phyloP scores from a whole-genome alignment of 805 yeast species.

The Teunomyces kruisii region DNA sequence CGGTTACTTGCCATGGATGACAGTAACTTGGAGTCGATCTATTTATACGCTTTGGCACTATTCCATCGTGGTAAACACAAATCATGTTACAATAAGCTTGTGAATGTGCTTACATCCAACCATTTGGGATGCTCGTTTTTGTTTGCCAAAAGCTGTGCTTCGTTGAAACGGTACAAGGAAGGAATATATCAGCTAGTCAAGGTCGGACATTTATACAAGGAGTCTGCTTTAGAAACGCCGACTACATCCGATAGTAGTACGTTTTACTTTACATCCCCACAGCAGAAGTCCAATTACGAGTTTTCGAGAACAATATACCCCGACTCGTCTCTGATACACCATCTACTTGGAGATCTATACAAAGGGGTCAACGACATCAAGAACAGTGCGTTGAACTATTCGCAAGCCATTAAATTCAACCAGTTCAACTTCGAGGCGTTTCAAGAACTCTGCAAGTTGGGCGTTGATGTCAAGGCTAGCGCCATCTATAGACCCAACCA shows the following conservation, averaged over 20 bases:
- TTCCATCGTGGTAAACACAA: conserved; percentile 58
- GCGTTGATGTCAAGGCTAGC: conserved; percentile 65
- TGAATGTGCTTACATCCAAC: conserved; percentile 32
- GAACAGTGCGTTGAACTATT: conserved; percentile 65
- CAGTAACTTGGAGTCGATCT: conserved; percentile 58
- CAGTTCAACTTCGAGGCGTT: conserved; percentile 88
- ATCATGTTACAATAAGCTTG: conserved; percentile 53
- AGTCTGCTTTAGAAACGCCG: conserved; percentile 10
- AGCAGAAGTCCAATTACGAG: conserved; percentile 37
- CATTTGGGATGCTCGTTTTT: conserved; percentile 78
- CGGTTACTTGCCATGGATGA: conserved; percentile 64
- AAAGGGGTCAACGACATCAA: conserved; percentile 56
- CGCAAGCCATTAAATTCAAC: conserved; percentile 67
- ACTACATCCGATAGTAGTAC: background rate
- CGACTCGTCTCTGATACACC: conserved; percentile 66
- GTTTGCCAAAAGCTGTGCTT: conserved; percentile 66
- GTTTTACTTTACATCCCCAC: conserved; percentile 18
- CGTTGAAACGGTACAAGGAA: conserved; percentile 53
- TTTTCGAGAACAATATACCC: conserved; percentile 46
- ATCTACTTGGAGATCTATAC: conserved; percentile 69
- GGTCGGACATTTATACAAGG: conserved; percentile 31
- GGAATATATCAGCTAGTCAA: conserved; percentile 53
- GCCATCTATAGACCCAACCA: conserved; percentile 43
- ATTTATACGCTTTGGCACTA: conserved; percentile 68
- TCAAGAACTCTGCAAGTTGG: conserved; percentile 68